phyloP scores from a whole-genome alignment of 176 grass and related monocot species.

The Carex myosuroides region DNA sequence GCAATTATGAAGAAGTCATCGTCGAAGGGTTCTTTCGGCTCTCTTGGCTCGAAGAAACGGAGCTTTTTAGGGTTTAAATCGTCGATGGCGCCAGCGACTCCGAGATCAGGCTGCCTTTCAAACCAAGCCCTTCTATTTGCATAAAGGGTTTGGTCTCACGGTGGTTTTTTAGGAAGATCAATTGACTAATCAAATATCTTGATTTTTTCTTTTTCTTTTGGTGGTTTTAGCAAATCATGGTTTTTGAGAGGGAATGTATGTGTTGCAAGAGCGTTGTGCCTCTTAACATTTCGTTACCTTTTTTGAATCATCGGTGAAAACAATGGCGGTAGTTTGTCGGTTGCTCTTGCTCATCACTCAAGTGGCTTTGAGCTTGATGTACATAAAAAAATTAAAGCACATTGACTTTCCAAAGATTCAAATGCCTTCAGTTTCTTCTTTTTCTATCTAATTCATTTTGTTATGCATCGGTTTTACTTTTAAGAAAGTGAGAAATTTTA shows the following conservation, averaged over 20 bases:
- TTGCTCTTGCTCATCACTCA: background rate
- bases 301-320: background rate
- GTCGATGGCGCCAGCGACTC: background rate
- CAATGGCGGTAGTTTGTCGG: background rate
- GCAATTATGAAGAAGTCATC: conserved; percentile 22
- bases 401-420: background rate
- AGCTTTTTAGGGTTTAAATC: conserved; percentile 23
- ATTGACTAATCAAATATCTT: conserved; percentile 17
- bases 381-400: background rate
- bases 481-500: background rate
- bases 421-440: background rate
- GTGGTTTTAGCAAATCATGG: background rate
- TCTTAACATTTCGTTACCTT: background rate
- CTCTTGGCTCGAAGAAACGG: conserved; percentile 5
- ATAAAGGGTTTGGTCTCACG: background rate
- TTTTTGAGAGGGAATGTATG: background rate
- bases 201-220: conserved; percentile 17
- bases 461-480: background rate
- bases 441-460: background rate
- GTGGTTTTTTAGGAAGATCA: conserved; percentile 13
- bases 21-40: conserved; percentile 15
- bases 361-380: background rate
- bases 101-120: conserved; percentile 18
- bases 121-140: conserved; percentile 24
- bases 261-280: background rate